Base-by-base conservation (phyloP, 768 basidiomycete genomes). In the Macrolepiota fuliginosa region DNA sequence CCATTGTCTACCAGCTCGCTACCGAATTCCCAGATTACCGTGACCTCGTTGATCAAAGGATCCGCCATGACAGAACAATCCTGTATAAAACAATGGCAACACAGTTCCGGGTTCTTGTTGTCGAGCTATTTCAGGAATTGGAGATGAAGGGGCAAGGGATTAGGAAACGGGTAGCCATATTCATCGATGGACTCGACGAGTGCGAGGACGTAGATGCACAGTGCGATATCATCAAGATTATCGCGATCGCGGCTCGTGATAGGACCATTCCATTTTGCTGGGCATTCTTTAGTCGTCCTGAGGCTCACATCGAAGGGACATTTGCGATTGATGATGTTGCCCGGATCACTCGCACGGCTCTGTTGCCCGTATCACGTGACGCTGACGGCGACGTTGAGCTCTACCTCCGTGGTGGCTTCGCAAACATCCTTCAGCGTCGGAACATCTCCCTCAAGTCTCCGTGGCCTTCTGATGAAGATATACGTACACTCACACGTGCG, bases 251-350 rank as follows among this genome's bases (percentile, higher is more conserved):
- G 37, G 36, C 35, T 32, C 42, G n/a, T 3, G 29, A 57, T 5
- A 11, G 6, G 10, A 2, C n/a, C 17, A 2, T 40, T 17, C 58
- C 50, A 12, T 42, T 59, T 36, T 40, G 49, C 19, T 59, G 58
- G 58, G 13, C 36, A 6, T 59, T 59, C 25, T 59, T 59, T 12
- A 59, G 58, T 11, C 49, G 50, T 24, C 36, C 58, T 3, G 37
- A 59, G 42, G 6, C 12, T 1, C 50, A 59, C 22, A 42, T 59
- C 22, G 24, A 50, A 6, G 36, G 19, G 25, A 22, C n/a, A 3
- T 52, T 59, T 40, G 22, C 19, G 22, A 27, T 4, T 7, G 10
- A 2, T 13, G 5, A 51, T 17, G 17, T 58, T n/a, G 11, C 32
- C 4, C 4, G 6, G 7, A 13, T 51, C 11, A 40, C 36, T 37